A percentile compares a stretch with the other conserved stretches of the same genome.
These are phyloP conservation scores for Rhynchosporium secalis DNA, from an alignment of 2,329 filamentous ascomycete species.

Conservation along the genomic window DNA sequence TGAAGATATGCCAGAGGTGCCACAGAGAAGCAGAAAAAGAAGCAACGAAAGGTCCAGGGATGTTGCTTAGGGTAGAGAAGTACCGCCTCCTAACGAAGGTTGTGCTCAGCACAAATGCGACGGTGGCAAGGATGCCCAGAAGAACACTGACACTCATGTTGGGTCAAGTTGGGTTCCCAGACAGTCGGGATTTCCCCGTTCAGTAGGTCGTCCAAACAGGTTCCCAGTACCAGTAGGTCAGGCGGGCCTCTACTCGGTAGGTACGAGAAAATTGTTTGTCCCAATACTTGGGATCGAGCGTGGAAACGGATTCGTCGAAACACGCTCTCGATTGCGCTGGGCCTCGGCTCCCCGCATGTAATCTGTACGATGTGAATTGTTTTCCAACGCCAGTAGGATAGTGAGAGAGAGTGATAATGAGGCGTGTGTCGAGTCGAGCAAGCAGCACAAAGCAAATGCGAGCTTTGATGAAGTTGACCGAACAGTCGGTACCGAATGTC, in stretches of 20 bases:
- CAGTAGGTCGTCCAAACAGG: no score
- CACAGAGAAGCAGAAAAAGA: slow-evolving; percentile 43
- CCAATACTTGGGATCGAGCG: no score
- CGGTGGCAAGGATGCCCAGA: slow-evolving; percentile 8
- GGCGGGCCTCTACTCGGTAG: no score
- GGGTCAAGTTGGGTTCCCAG: no score
- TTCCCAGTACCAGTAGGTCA: no score
- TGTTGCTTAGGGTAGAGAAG: slow-evolving; percentile 31
- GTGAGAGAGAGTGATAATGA: neutral
- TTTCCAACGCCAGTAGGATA: neutral
- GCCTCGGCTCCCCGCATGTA: slow-evolving; percentile 2
- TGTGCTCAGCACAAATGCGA: neutral
- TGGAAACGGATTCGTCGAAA: neutral
- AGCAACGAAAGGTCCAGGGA: slow-evolving; percentile 46
- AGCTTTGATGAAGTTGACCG: neutral
- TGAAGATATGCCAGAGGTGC: slow-evolving; percentile 43
- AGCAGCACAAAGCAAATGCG: neutral
- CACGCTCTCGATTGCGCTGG: neutral
- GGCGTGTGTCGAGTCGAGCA: no score
- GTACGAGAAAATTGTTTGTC: no score
- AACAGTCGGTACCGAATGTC: neutral
- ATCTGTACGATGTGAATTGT: neutral
- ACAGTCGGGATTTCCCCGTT: no score
- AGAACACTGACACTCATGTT: slow-evolving; percentile 10
- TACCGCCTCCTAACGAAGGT: slow-evolving; percentile 14